phyloP scores from a whole-genome alignment of 768 basidiomycete genomes.

The Fomitopsis serialis region DNA sequence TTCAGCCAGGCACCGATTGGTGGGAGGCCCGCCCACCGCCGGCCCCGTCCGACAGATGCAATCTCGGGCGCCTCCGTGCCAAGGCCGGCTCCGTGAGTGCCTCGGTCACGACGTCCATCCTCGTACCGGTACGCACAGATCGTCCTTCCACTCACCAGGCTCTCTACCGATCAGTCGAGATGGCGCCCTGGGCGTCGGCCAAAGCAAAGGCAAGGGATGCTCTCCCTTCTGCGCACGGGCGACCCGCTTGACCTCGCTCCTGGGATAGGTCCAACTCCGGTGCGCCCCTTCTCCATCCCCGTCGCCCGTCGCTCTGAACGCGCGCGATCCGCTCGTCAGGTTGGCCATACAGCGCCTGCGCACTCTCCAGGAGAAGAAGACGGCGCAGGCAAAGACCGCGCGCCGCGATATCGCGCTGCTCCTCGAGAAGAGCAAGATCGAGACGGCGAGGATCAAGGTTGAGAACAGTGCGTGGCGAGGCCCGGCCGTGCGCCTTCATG shows the following conservation, averaged over 20 bases:
- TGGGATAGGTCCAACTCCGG: constrained; percentile 43
- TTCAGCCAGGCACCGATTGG: no score
- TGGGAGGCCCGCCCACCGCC: no score
- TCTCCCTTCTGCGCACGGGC: neutral
- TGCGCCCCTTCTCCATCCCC: constrained; percentile 18
- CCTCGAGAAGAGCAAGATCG: constrained; percentile 73
- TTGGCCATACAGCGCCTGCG: constrained; percentile 82
- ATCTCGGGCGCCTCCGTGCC: no score
- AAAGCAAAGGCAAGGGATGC: constrained; percentile 47
- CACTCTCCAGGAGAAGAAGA: constrained; percentile 88
- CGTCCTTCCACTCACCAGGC: neutral
- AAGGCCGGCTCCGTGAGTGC: no score
- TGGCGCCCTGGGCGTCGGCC: constrained; percentile 55
- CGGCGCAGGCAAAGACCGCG: constrained; percentile 69
- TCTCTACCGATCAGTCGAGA: constrained; percentile 12
- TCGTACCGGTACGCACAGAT: neutral
- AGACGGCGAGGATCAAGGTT: constrained; percentile 81
- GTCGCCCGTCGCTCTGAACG: constrained; percentile 26
- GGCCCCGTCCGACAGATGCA: no score
- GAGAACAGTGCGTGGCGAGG: constrained; percentile 62
- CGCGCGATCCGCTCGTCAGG: constrained; percentile 32
- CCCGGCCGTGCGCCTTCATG: neutral
- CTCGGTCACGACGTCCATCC: no score
- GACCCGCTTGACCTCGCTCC: neutral
- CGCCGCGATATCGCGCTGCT: constrained; percentile 79